phyloP scores from a whole-genome alignment of 129 eudicot genomes.

The Pseudognaphalium luteoalbum region DNA sequence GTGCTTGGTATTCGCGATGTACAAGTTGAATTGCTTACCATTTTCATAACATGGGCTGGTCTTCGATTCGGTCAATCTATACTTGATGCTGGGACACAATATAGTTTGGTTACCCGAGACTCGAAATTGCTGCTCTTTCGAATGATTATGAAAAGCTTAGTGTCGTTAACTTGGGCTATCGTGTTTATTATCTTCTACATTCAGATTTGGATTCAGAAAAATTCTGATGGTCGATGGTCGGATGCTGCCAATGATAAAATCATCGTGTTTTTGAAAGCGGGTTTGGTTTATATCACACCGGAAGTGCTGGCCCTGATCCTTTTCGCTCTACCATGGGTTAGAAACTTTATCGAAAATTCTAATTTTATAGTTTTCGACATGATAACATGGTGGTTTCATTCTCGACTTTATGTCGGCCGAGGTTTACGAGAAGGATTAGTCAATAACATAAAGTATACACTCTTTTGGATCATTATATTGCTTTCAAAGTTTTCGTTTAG shows the following conservation, averaged over 20 bases:
- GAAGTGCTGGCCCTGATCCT: slow-evolving; percentile 69
- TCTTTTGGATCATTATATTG: slow-evolving; percentile 72
- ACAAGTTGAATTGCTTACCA: slow-evolving; percentile 76
- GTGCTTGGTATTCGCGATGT: slow-evolving; percentile 66
- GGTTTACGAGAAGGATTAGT: slow-evolving; percentile 89
- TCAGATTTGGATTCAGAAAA: slow-evolving; percentile 76
- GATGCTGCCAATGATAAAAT: slow-evolving; percentile 60
- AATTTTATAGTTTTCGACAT: slow-evolving; percentile 54
- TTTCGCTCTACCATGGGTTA: slow-evolving; percentile 73
- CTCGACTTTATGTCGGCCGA: slow-evolving; percentile 74
- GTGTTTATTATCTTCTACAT: slow-evolving; percentile 69
- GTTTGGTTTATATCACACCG: slow-evolving; percentile 64
- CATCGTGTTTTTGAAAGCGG: slow-evolving; percentile 64
- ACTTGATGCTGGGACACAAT: slow-evolving; percentile 95
- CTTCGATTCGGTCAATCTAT: slow-evolving; percentile 68
- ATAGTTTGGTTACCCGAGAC: slow-evolving; percentile 67
- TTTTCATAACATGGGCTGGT: slow-evolving; percentile 81
- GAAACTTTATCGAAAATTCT: slow-evolving; percentile 66
- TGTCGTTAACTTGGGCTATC: slow-evolving; percentile 62
- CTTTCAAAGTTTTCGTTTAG: slow-evolving; percentile 73
- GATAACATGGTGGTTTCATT: slow-evolving; percentile 91
- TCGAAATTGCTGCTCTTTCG: slow-evolving; percentile 58
- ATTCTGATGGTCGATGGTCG: slow-evolving; percentile 62
- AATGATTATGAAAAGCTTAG: slow-evolving; percentile 71
- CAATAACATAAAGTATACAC: slow-evolving; percentile 67